phyloP scores from a whole-genome alignment of 352 stramenopile species.

The Plasmopara viticola region DNA sequence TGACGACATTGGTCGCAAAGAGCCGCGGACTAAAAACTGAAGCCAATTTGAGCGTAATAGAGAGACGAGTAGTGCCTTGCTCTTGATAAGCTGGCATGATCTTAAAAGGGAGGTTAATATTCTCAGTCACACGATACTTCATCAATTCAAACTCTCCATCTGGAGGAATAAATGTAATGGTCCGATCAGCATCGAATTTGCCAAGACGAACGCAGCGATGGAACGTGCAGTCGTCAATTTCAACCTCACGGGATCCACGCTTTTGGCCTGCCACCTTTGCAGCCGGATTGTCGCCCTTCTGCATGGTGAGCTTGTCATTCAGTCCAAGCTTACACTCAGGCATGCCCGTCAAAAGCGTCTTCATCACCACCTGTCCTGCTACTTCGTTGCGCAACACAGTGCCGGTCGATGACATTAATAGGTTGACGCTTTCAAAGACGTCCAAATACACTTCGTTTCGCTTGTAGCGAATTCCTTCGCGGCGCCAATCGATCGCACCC shows the following conservation, averaged over 20 bases:
- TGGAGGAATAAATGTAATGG: conserved; percentile 97
- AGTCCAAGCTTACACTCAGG: conserved; percentile 98
- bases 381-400: conserved; percentile 95
- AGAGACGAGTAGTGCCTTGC: conserved; percentile 77
- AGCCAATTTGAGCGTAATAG: conserved; percentile 76
- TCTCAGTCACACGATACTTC: conserved; percentile 96
- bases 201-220: conserved; percentile 96
- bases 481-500: conserved; percentile 87
- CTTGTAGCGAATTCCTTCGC: conserved; percentile 96
- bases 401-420: conserved; percentile 93
- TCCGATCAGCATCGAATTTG: conserved; percentile 96
- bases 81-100: conserved; percentile 97
- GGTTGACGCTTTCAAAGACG: conserved; percentile 96
- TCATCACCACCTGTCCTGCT: conserved; percentile 95
- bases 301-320: conserved; percentile 98
- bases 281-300: conserved; percentile 77
- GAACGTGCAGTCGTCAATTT: conserved; percentile 99
- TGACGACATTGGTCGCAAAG: conserved; percentile 95
- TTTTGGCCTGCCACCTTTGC: conserved; percentile 65
- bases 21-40: conserved; percentile 95
- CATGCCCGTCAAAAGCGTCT: conserved; percentile 97
- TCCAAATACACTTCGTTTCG: conserved; percentile 99
- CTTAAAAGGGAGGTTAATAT: conserved; percentile 97
- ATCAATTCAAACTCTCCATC: conserved; percentile 99
- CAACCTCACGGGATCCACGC: conserved; percentile 65